These are phyloP conservation scores for Uronychia binucleata DNA, from an alignment of 73 alveolate genomes.

Conservation along the genomic window DNA sequence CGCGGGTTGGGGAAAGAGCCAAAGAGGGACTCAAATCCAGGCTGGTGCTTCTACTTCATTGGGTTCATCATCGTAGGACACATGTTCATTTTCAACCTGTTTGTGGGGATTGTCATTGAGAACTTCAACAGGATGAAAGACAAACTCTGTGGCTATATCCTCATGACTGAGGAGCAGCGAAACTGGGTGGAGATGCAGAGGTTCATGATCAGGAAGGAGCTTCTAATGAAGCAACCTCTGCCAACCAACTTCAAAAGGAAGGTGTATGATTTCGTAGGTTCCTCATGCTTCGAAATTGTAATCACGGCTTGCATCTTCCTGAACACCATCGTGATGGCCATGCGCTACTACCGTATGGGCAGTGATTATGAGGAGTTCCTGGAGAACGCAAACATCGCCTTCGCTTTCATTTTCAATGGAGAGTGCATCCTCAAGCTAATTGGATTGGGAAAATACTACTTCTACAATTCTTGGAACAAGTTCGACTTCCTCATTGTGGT, in stretches of 20 bases:
- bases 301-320: slow-evolving; percentile 26
- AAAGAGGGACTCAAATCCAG: background rate
- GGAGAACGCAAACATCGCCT: slow-evolving; percentile 10
- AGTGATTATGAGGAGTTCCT: background rate
- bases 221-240: background rate
- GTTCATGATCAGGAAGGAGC: slow-evolving; percentile 20
- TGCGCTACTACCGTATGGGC: slow-evolving; percentile 10
- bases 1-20: slow-evolving; percentile 18
- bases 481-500: background rate
- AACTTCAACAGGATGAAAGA: slow-evolving; percentile 48
- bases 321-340: slow-evolving; percentile 33
- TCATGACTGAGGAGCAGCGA: slow-evolving; percentile 18
- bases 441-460: slow-evolving; percentile 21
- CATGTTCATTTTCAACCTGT: slow-evolving; percentile 26
- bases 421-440: slow-evolving; percentile 15
- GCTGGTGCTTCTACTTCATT: background rate
- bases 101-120: slow-evolving; percentile 47
- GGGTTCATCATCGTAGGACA: slow-evolving; percentile 29
- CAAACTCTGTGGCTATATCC: slow-evolving; percentile 19
- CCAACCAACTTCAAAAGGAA: slow-evolving; percentile 3
- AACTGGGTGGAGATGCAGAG: slow-evolving; percentile 42
- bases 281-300: slow-evolving; percentile 25
- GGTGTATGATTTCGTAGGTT: background rate
- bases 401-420: slow-evolving; percentile 11
- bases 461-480: slow-evolving; percentile 12